Conservation (phyloP, 768 basidiomycete species). For the Sarcomyxa edulis region DNA sequence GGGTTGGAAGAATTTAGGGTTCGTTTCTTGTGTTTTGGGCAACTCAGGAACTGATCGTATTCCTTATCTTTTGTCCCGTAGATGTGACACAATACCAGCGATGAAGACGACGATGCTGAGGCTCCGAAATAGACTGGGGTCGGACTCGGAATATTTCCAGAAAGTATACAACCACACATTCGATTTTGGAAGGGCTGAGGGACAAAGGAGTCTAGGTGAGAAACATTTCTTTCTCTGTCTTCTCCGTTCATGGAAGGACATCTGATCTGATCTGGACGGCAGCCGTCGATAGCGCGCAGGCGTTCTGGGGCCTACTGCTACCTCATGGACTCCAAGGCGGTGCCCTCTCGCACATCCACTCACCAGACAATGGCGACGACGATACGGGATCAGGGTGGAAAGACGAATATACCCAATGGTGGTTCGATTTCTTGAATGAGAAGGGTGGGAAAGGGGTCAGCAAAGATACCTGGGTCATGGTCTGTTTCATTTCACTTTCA, state of each 20-base stretch:
- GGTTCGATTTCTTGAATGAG: conserved; percentile 72
- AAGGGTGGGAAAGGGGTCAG: conserved; percentile 74
- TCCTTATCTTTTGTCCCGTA: too few relatives aligned
- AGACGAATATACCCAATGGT: conserved; percentile 57
- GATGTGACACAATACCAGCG: conserved; percentile 57
- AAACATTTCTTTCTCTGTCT: conserved; percentile 7
- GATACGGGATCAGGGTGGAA: conserved; percentile 55
- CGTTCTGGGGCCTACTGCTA: conserved; percentile 75
- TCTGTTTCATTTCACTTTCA: conserved; percentile 34
- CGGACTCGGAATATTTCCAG: conserved; percentile 65
- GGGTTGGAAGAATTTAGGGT: conserved; percentile 77
- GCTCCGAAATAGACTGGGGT: conserved; percentile 55
- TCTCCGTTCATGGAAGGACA: background rate
- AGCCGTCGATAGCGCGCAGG: conserved; percentile 69
- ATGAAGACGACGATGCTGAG: conserved; percentile 55
- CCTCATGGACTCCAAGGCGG: conserved; percentile 65
- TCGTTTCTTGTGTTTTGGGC: conserved; percentile 18
- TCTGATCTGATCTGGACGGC: background rate
- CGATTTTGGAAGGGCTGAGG: conserved; percentile 68
- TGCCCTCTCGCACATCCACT: conserved; percentile 44
- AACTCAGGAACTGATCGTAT: too few relatives aligned
- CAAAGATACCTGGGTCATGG: conserved; percentile 89
- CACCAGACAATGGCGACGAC: conserved; percentile 36
- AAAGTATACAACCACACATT: conserved; percentile 80
- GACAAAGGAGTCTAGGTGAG: conserved; percentile 77